Conservation (phyloP, 352 stramenopile genomes). For the Phytopythium delawarense region DNA sequence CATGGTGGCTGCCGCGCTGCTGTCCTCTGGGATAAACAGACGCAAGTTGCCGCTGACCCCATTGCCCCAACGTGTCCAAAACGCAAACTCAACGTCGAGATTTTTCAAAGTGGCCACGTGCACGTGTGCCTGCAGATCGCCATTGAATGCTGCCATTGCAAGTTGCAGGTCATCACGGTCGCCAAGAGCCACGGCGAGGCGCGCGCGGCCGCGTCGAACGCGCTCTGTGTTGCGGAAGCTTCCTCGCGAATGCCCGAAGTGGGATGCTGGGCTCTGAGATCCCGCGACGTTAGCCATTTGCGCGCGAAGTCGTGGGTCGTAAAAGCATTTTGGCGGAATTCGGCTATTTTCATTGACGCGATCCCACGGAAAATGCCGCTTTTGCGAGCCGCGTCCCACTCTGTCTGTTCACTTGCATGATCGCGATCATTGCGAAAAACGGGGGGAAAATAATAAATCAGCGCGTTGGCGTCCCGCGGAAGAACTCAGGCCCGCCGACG, state of each 20-base stretch:
- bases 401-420: neutral
- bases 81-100: neutral
- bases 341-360: neutral
- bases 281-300: neutral
- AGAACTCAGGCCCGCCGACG: neutral
- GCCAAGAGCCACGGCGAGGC: neutral
- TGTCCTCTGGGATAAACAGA: neutral
- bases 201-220: neutral
- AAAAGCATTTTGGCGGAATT: neutral
- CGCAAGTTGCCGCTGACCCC: neutral
- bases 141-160: too few species aligned
- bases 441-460: neutral
- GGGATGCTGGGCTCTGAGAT: neutral
- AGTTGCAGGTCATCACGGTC: too few species aligned
- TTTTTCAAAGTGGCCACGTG: too few species aligned
- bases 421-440: conserved; percentile 2
- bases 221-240: conserved; percentile 5
- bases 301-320: neutral
- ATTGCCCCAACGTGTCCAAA: too few species aligned
- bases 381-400: neutral
- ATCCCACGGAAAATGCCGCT: neutral
- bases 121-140: too few species aligned
- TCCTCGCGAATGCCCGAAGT: neutral
- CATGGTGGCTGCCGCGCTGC: neutral
- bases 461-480: neutral